Base-by-base conservation (phyloP, 2,329 filamentous ascomycete species). In the Rutstroemia sp. region DNA sequence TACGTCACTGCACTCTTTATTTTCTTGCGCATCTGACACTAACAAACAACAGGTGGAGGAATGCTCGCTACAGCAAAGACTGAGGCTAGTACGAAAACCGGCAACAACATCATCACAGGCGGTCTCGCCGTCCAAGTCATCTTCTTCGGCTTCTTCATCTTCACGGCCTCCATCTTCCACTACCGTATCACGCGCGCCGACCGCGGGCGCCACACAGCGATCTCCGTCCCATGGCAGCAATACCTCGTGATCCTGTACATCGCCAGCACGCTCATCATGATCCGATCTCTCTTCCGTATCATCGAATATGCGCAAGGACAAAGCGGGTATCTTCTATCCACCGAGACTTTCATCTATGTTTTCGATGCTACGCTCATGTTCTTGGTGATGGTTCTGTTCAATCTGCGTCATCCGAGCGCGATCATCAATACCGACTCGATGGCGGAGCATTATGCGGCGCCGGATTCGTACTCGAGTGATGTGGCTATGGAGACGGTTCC, bases 111-210 rank as follows among this genome's bases (percentile, higher is more conserved):
- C 46, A 73, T 80, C 14, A 67, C 78, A 19, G 71, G 63, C 5
- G 78, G 78, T 10, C 68, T 82, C 2, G 64, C 74, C 8, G 61
- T 80, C 4, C 78, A 82, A 59, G 70, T 82, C 4, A 14, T 76
- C 7, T 75, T 78, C 60, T 81, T 81, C 59, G 69, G 70, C n/a
- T 69, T 79, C 54, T 81, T 81, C 61, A 66, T 80, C 19, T 34
- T 63, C 19, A 55, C 58, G 9, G 36, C 58, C 10, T 40, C 12
- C 1, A 27, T 62, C 25, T 67, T 66, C 34, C 56, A 66, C 23
- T 7, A 14, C 7, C 55, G 60, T 2, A 54, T 67, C 14, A 25
- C 23, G 10, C 45, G 17, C 17, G 9, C 16, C 4, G 60, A 63
- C 1, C 63, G 58, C 5, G 30, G 44, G 3, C 14, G 36, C 5